These are phyloP conservation scores for Poa pratensis DNA, from an alignment of 176 grass and related monocot species.

Conservation along the genomic window DNA sequence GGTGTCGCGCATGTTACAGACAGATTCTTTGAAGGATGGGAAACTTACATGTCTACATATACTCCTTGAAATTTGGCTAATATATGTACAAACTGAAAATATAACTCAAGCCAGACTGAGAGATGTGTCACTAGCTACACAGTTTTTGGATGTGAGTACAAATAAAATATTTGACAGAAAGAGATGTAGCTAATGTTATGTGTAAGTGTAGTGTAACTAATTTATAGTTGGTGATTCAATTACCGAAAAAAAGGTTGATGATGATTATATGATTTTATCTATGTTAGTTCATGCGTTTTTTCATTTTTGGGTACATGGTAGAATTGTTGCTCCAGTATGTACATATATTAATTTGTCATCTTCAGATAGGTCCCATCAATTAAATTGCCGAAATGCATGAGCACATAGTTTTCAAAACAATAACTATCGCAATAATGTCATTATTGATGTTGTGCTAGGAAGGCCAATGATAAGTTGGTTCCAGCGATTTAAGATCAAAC, in stretches of 20 bases:
- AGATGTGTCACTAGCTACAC: neutral
- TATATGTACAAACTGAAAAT: neutral
- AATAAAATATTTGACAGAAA: constrained; percentile 14
- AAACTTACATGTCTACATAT: neutral
- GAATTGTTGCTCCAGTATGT: neutral
- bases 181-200: neutral
- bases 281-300: neutral
- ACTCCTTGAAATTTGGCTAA: neutral
- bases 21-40: neutral
- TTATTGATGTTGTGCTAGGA: constrained; percentile 50
- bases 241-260: neutral
- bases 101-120: neutral
- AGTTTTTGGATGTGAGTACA: neutral
- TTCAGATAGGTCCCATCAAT: constrained; percentile 39
- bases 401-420: constrained; percentile 53
- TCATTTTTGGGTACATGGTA: neutral
- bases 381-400: constrained; percentile 46
- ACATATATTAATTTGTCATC: constrained; percentile 22
- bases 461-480: constrained; percentile 66
- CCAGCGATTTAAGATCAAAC: constrained; percentile 53
- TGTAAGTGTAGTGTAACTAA: neutral
- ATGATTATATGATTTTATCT: neutral
- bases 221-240: neutral
- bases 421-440: constrained; percentile 49
- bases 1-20: neutral